Percentiles rank a stretch among this genome's conserved stretches.
These are phyloP conservation scores for Diatrype stigma DNA, from an alignment of 2,329 filamentous ascomycete genomes.

Conservation along the genomic window DNA sequence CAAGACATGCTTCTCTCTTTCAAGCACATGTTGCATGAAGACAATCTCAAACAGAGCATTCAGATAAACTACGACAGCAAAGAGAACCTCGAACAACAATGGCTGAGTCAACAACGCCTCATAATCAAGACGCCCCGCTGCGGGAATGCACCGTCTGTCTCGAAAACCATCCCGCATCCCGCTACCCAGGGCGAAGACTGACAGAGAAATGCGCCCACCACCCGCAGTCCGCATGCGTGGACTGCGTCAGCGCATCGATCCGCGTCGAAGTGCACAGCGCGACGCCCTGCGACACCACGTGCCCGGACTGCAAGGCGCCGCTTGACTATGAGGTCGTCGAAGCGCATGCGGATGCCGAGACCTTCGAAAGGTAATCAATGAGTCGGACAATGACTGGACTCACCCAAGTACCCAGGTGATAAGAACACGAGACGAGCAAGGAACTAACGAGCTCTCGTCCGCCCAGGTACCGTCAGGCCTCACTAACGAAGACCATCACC, in stretches of 20 bases:
- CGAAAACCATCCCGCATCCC: neutral
- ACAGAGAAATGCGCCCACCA: neutral
- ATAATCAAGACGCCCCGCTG: no score
- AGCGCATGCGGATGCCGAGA: slow-evolving; percentile 37
- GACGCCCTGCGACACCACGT: slow-evolving; percentile 20
- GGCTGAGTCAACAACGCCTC: no score
- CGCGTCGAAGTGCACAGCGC: neutral
- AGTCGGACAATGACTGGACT: slow-evolving; percentile 10
- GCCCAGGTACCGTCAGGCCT: neutral
- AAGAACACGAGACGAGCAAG: slow-evolving; percentile 3
- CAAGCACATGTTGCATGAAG: no score
- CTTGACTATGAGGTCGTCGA: slow-evolving; percentile 43
- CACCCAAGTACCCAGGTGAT: no score
- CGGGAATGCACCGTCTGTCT: neutral
- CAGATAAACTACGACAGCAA: no score
- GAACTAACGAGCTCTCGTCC: no score
- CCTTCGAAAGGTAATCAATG: slow-evolving; percentile 35
- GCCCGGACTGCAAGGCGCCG: slow-evolving; percentile 44
- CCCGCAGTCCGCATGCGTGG: neutral
- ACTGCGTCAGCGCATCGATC: neutral
- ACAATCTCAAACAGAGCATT: no score
- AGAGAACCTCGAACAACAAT: no score
- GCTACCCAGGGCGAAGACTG: neutral
- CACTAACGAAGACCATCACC: slow-evolving; percentile 29
- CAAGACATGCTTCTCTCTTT: no score